Evolutionary conservation across 495 filamentous ascomycete species (phyloP).

Genomic region (Trichoderma gamsii): DNA sequence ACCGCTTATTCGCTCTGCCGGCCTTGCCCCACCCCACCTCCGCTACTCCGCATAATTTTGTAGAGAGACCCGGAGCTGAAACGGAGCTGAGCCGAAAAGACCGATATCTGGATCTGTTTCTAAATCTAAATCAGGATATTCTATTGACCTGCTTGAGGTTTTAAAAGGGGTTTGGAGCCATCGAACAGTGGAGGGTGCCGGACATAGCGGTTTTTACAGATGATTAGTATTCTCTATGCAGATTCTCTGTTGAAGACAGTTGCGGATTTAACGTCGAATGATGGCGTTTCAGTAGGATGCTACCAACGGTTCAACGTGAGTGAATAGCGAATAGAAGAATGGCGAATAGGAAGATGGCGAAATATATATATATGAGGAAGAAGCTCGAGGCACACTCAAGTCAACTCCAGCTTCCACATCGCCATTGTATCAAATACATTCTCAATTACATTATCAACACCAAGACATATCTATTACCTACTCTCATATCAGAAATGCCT

Average conservation of each 20-base stretch:
- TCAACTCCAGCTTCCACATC: neutral
- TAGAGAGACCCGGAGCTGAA: neutral
- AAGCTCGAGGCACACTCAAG: neutral
- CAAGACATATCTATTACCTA: neutral
- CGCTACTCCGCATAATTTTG: neutral
- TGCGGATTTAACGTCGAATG: neutral
- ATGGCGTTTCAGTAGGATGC: too few species aligned
- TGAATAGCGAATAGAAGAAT: too few species aligned
- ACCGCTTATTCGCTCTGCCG: neutral
- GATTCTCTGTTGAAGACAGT: neutral
- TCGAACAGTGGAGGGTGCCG: neutral
- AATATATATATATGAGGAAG: too few species aligned
- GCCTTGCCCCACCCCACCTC: neutral
- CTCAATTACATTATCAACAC: neutral
- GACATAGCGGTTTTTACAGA: conserved; percentile 10
- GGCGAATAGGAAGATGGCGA: too few species aligned
- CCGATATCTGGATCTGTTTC: too few species aligned
- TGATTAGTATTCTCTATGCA: too few species aligned
- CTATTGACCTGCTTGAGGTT: neutral
- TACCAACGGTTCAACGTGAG: too few species aligned
- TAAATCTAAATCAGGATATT: too few species aligned
- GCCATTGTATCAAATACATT: neutral
- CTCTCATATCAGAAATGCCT: conserved; percentile 4
- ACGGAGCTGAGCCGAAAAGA: neutral
- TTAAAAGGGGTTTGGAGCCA: neutral